Base-by-base conservation (phyloP, 306 rosid species). In the Quercus glauca region DNA sequence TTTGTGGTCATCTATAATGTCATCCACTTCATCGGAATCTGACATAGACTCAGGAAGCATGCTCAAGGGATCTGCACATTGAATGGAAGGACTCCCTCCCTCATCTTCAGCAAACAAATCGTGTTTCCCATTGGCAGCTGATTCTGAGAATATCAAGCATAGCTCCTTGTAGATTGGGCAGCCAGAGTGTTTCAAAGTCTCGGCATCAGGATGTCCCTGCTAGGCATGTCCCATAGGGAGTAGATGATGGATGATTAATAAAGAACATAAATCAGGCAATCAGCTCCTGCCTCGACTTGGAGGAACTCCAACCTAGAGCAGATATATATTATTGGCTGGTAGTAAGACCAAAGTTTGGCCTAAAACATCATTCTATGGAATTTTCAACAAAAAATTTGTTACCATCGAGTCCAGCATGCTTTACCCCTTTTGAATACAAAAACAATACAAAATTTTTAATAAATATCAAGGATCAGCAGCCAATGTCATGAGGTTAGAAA, bases 161-260 rank as follows among this genome's bases (percentile, higher is more conserved):
- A 93, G 88, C 82, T 93, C 96, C 77, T 87, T 88, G 80, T 78
- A 91, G 55, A 84, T 88, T 63, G 96, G 83, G 83, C 97, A 93
- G 82, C 92, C 91, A 56, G 88, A 25, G 10, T 57, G 56, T 83
- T 87, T 93, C 78, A 93, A 18, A 29, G 86, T 20, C 80, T 93
- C 97, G 0, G 94, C 94, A 78, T 93, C 94, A 3, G 94, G 91
- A 78, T 89, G 92, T 56, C 79, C 88, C 95, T 92, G 93, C 51
- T 41, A 31, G 65, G 53, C 7, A 60, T 57, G 72, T 84, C 45
- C 71, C 71, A 2, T 72, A 72, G 37, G 31, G 37, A 75, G 81
- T 78, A 71, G 69, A 73, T 75, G 71, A 81, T 78, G 59, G 10
- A 63, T 51, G 6, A 17, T 77, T 74, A 28, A 77, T 37, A 52